Base-by-base conservation (phyloP, 2,329 filamentous ascomycete species). In the Macrophomina tecta region DNA sequence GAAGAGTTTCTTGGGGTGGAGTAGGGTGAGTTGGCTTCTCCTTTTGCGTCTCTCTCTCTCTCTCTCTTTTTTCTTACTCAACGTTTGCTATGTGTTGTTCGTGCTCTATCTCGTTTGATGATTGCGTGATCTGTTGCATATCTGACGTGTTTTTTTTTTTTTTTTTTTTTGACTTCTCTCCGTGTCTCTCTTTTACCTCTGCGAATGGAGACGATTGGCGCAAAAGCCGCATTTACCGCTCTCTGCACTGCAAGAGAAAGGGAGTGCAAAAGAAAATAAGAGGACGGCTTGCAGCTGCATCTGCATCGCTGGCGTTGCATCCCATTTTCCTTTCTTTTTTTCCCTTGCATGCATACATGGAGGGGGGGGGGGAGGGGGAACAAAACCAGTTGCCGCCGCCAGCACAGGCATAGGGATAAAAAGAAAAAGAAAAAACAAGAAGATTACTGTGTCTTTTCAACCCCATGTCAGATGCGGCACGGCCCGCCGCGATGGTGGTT, bases 1-100 rank as follows among this genome's bases (percentile, higher is more conserved):
- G 70, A 77, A 74, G 70, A 82, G 80, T 62, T 84, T 83, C 70
- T 67, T 84, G 67, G 82, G 82, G 0, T 83, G 82, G 75, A 81
- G 78, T 70, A 74, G 78, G 71, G 80, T 82, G 69, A 75, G 79
- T 55, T 32, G 51, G 7, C 32, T 16, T 14, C 7, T 60, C 5
- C 45, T 23, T 32, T 30, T 16, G 28, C 5, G 7, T n/a, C 12
- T 28, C 18, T 65, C 30, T 38, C 23, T 51, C 23, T 30, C 18
- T 8, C 12, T 45, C 40, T 7, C 14, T 9, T 45, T 16, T 51
- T 16, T n/a, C 14, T 23, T 23, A 23, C 23, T 23, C 23, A 23
- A 23, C 23, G 23, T 23, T 3, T 23, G 23, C 2, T 23, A 2
- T 64, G 51, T 64, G n/a, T 11, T 28, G n/a, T 64, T 32, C 7